Evolutionary conservation across 768 basidiomycete genomes (phyloP).

Genomic region (Leccinum broughii): DNA sequence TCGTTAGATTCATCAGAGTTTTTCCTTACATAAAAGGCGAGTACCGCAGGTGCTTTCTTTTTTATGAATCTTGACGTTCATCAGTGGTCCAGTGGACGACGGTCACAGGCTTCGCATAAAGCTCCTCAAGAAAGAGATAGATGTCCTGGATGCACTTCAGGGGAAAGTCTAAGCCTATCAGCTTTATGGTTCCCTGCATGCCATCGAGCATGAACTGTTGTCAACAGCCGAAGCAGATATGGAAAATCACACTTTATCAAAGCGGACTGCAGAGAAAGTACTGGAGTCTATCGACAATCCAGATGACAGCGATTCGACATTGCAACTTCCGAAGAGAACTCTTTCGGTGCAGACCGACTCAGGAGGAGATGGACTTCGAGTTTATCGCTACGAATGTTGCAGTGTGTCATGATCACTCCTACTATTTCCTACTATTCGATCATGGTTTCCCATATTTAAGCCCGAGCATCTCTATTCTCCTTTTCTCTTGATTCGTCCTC

Average conservation of each 20-base stretch:
- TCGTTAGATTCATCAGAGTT: conserved; percentile 30
- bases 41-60: not conserved
- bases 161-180: conserved; percentile 16
- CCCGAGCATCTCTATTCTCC: too few species aligned
- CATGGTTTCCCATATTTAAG: too few species aligned
- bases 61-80: not conserved
- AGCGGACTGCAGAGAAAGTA: not conserved
- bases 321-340: not conserved
- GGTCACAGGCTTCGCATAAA: conserved; percentile 33
- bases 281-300: not conserved
- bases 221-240: not conserved
- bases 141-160: conserved; percentile 22
- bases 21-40: conserved; percentile 30
- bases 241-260: not conserved
- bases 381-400: conserved; percentile 1
- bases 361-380: conserved; percentile 11
- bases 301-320: not conserved
- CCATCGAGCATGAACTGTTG: not conserved
- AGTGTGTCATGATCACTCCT: too few species aligned
- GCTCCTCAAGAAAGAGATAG: conserved; percentile 31
- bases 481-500: too few species aligned
- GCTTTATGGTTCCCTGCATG: conserved; percentile 16
- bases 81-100: conserved; percentile 25
- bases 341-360: not conserved
- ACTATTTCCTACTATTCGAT: too few species aligned